Evolutionary conservation across 371 early-diverging fungal species (phyloP), one percentile per base, ranked within the genome.

Genomic region (Mortierella sp.): DNA sequence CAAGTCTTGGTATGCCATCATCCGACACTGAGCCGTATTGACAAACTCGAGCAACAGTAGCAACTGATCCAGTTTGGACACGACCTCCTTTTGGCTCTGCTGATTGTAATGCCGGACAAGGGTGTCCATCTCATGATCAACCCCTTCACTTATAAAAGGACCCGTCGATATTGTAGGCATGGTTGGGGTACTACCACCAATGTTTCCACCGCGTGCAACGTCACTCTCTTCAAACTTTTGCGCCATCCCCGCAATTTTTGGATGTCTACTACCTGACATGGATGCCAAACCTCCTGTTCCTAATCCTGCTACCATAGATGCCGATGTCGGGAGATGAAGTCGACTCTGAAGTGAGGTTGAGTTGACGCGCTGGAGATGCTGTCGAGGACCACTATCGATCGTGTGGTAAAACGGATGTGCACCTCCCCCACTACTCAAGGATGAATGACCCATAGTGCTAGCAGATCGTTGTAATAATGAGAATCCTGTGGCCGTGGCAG

Each of bases 1-100:
- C 24, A 69, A 31, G n/a, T 75, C 76, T 41, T 75, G 76, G 30
- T 75, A 75, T 0, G 76, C 76, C 76, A 75, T 75, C 60, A 75
- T 68, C 15, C 69, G 64, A 49, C 69, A 69, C 50, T 75, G 76
- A 3, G 76, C 69, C 0, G 76, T 75, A 52, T 75, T 75, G 34
- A 75, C 69, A 49, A 75, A 75, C 54, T 75, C 76, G 41, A 75
- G 69, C 37, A 75, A 44, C 7, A 75, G 39, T 26, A 69, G 50
- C 24, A 75, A 26, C 21, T 75, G 76, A 34, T 75, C 76, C 47
- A 75, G 39, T 21, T 69, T 75, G 5, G 76, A 56, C n/a, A 57
- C 60, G 4, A 75, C 51, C 21, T 50, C 44, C 26, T 60, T 59
- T 19, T 48, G 32, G 6, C 41, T 31, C 14, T 7, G 56, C 17